phyloP scores from a whole-genome alignment of 805 yeast species.

The Scheffersomyces stipitis region DNA sequence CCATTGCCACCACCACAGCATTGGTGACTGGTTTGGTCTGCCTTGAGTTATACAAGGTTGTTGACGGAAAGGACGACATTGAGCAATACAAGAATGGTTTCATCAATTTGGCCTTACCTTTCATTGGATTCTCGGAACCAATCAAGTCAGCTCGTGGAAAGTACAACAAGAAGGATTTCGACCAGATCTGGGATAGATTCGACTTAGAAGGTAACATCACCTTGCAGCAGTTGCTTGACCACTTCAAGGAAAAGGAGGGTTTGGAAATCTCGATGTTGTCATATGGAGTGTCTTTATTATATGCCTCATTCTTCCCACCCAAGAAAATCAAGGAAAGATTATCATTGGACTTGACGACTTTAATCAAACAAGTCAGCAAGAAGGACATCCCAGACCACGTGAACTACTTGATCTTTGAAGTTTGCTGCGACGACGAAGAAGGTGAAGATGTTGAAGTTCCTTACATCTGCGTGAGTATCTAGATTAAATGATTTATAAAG shows the following conservation, averaged over 20 bases:
- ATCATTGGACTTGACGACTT: constrained; percentile 62
- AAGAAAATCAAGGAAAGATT: constrained; percentile 82
- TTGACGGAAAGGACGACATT: constrained; percentile 67
- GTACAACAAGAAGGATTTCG: constrained; percentile 77
- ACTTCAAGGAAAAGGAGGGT: constrained; percentile 80
- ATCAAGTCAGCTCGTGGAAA: constrained; percentile 79
- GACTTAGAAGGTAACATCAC: constrained; percentile 77
- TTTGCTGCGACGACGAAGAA: constrained; percentile 86
- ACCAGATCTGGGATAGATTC: constrained; percentile 94
- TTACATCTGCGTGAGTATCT: constrained; percentile 60
- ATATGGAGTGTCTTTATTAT: constrained; percentile 82
- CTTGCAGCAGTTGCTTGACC: constrained; percentile 66
- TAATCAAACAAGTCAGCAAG: constrained; percentile 83
- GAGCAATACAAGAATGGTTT: constrained; percentile 93
- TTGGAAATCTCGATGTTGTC: constrained; percentile 89
- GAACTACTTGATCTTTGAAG: constrained; percentile 79
- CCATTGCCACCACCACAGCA: constrained; percentile 99
- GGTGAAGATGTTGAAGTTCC: constrained; percentile 98
- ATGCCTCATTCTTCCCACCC: constrained; percentile 92
- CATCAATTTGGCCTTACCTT: constrained; percentile 88
- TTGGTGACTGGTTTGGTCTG: constrained; percentile 93
- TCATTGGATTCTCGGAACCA: constrained; percentile 96
- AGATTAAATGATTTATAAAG: no score
- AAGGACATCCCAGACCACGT: constrained; percentile 74
- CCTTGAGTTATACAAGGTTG: constrained; percentile 88